Percentiles rank a stretch among this genome's conserved stretches.
These are phyloP conservation scores for Erodium texanum DNA, from an alignment of 441 rosid species.

Conservation along the genomic window DNA sequence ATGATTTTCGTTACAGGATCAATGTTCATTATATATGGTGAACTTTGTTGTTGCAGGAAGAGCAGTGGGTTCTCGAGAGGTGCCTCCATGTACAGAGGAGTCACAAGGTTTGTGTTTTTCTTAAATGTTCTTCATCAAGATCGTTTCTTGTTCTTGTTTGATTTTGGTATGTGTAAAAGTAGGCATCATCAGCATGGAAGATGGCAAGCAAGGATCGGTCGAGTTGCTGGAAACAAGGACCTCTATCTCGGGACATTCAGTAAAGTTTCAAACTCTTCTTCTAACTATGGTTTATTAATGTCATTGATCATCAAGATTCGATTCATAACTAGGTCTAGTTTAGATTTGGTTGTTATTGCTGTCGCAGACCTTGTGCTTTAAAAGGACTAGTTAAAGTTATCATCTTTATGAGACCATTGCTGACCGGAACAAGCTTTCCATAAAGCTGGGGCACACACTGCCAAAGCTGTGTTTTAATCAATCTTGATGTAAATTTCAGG, in stretches of 20 bases:
- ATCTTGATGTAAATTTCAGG: conserved; percentile 26
- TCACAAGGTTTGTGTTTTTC: conserved; percentile 61
- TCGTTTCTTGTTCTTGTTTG: background rate
- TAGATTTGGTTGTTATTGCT: too few species aligned
- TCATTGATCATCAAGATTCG: too few species aligned
- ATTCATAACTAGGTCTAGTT: too few species aligned
- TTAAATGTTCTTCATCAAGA: too few species aligned
- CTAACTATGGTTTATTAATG: too few species aligned
- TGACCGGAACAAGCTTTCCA: too few species aligned
- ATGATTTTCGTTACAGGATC: background rate
- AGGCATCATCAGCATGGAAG: conserved; percentile 90
- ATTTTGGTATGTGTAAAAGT: background rate
- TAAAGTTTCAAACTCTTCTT: conserved; percentile 22
- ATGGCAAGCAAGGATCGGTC: conserved; percentile 41
- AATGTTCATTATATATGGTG: background rate
- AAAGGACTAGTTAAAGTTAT: too few species aligned
- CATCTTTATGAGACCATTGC: too few species aligned
- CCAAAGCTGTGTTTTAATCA: too few species aligned
- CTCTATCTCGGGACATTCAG: conserved; percentile 97
- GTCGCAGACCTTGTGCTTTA: too few species aligned
- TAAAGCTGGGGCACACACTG: too few species aligned
- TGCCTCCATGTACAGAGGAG: conserved; percentile 76
- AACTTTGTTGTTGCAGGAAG: conserved; percentile 30
- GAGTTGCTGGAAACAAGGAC: conserved; percentile 97
- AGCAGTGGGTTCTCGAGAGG: conserved; percentile 80